Evolutionary conservation across 106 monocot genomes (phyloP).

Genomic region (Acorus gramineus): DNA sequence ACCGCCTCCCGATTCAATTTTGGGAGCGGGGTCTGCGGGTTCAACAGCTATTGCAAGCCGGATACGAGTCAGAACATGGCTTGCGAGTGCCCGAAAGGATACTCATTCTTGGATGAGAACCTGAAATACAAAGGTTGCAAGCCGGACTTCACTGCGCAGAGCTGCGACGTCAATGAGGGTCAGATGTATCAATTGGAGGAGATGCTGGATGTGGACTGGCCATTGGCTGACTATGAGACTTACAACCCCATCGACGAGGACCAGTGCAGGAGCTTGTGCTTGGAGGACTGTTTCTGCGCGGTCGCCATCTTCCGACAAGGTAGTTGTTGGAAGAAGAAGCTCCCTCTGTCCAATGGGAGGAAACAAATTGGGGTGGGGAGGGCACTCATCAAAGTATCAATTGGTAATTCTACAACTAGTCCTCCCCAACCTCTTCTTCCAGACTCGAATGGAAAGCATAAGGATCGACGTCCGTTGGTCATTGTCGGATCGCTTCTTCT

Average conservation of each 20-base stretch:
- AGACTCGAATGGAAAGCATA: too few relatives aligned
- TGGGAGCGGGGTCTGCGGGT: constrained; percentile 21
- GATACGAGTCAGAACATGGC: neutral
- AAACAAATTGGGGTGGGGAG: neutral
- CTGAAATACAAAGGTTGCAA: neutral
- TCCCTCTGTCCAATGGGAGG: constrained; percentile 13
- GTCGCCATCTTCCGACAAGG: constrained; percentile 7
- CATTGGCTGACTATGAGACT: constrained; percentile 1
- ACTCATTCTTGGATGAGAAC: constrained; percentile 15
- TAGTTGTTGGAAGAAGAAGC: constrained; percentile 15
- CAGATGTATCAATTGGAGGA: neutral
- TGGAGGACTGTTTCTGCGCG: constrained; percentile 11
- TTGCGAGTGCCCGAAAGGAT: constrained; percentile 14
- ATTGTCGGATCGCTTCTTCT: too few relatives aligned
- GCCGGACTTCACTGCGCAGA: constrained; percentile 8
- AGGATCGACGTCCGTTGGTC: too few relatives aligned
- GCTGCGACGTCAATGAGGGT: constrained; percentile 9
- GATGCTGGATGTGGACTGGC: constrained; percentile 5
- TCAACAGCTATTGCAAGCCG: constrained; percentile 19
- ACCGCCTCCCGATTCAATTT: too few relatives aligned
- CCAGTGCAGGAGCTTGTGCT: constrained; percentile 11
- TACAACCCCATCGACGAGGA: constrained; percentile 5
- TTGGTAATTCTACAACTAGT: too few relatives aligned
- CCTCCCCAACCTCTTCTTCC: too few relatives aligned
- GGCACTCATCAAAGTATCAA: constrained; percentile 4